These are phyloP conservation scores for Puccinia triticina DNA, from an alignment of 1,284 basidiomycete genomes.

Conservation along the genomic window DNA sequence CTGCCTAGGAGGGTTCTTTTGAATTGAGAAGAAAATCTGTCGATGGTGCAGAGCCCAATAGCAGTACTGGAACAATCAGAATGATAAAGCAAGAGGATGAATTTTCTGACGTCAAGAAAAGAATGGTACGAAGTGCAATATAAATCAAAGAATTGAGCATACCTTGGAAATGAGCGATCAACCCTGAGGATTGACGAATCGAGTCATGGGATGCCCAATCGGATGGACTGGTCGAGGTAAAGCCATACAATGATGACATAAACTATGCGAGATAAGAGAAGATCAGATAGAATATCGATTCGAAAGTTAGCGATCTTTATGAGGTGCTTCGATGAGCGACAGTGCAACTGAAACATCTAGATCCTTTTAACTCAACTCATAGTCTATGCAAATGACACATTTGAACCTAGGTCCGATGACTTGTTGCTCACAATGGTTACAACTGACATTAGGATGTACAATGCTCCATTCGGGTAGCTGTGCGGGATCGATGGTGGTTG, in stretches of 20 bases:
- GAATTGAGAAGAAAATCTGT: not conserved
- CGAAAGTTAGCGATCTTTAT: not conserved
- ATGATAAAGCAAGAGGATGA: not conserved
- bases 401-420: constrained; percentile 48
- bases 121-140: not conserved
- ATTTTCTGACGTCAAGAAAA: not conserved
- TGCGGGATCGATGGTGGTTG: not conserved
- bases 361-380: constrained; percentile 22
- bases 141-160: not conserved
- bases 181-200: constrained; percentile 40
- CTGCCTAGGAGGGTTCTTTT: not conserved
- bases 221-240: constrained; percentile 42
- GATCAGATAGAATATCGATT: no score
- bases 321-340: not conserved
- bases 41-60: not conserved
- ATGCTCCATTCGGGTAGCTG: constrained; percentile 49
- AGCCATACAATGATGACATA: constrained; percentile 46
- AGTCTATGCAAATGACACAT: constrained; percentile 39
- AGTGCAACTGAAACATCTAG: not conserved
- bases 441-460: constrained; percentile 36
- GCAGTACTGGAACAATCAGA: not conserved
- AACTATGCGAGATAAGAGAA: not conserved
- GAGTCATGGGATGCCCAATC: constrained; percentile 45
- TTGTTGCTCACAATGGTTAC: constrained; percentile 39
- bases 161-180: not conserved